These are phyloP conservation scores for Neodidymelliopsis sp. DNA, from an alignment of 2,329 filamentous ascomycete species.

Conservation along the genomic window DNA sequence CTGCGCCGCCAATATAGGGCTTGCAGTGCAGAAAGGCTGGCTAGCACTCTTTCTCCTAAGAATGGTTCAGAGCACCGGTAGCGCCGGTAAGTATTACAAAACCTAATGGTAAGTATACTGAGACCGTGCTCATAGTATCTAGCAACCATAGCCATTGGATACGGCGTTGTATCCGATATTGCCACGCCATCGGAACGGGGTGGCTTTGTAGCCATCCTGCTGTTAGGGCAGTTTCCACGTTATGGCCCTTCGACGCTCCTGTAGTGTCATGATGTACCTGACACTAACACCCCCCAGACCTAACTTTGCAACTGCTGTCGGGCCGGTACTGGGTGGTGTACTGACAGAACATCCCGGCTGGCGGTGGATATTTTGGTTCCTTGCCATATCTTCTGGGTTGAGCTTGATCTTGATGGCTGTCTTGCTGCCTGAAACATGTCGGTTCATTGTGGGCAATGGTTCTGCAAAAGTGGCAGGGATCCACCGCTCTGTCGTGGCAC, in stretches of 20 bases:
- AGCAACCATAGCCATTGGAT: slow-evolving; percentile 55
- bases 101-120: no score
- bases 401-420: slow-evolving; percentile 43
- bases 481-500: background rate
- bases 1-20: slow-evolving; percentile 51
- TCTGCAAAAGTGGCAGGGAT: no score
- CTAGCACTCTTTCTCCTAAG: slow-evolving; percentile 51
- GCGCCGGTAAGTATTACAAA: no score
- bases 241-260: no score
- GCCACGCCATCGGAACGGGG: slow-evolving; percentile 52
- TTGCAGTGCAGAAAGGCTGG: slow-evolving; percentile 51
- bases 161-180: slow-evolving; percentile 54
- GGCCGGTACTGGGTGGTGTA: slow-evolving; percentile 60
- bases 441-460: background rate
- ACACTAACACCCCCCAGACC: no score
- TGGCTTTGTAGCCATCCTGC: slow-evolving; percentile 52
- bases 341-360: slow-evolving; percentile 59
- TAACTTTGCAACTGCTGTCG: slow-evolving; percentile 55
- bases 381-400: slow-evolving; percentile 55
- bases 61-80: slow-evolving; percentile 55
- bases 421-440: background rate
- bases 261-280: no score
- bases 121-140: no score
- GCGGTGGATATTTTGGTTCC: slow-evolving; percentile 63
- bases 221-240: slow-evolving; percentile 48